Base-by-base conservation (phyloP, 1,139 yeast species). In the Magnusiomyces ingens region DNA sequence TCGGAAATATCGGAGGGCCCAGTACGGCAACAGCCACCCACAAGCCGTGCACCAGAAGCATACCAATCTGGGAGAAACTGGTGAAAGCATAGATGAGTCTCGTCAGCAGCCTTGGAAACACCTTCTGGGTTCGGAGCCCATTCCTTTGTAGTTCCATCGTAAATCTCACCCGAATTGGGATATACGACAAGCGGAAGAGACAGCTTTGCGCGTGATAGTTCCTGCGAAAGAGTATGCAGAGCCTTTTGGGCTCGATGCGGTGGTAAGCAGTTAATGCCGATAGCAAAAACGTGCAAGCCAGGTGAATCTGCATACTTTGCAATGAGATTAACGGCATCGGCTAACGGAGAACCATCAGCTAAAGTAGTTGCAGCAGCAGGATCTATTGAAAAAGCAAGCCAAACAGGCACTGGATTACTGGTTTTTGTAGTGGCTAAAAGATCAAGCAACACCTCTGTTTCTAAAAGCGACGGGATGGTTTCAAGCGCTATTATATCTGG, bases 401-500 rank as follows among this genome's bases (percentile, higher is more conserved):
- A 54, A 12, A 49, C 29, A 5, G 45, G 21, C 3, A 45, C 48
- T 18, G 38, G n/a, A 19, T 21, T 22, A 12, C 32, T 2, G 29
- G 8, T 40, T 21, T 17, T 10, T n/a, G 15, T 26, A 2, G 41
- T 41, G 35, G 8, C 41, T 5, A 50, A n/a, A 17, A 73, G 53
- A 8, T 61, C 56, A 1, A 68, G 52, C 12, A 76, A 49, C 2
- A 67, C 69, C 59, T 71, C 66, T 29, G 82, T 64, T 65, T 85
- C 93, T 40, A 59, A 57, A 22, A 75, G 64, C 54, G 72, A 76
- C 1, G 91, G 90, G 13, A 84, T 75, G 1, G 93, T 85, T 64
- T 85, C 93, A 55, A 83, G 70, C 1, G 79, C 81, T n/a, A 84
- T 66, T 2, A 78, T 55, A 58, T 81, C 85, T 2, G 82, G 80